Base-by-base conservation (phyloP, 805 yeast genomes). In the Martiniozyma abietophila region DNA sequence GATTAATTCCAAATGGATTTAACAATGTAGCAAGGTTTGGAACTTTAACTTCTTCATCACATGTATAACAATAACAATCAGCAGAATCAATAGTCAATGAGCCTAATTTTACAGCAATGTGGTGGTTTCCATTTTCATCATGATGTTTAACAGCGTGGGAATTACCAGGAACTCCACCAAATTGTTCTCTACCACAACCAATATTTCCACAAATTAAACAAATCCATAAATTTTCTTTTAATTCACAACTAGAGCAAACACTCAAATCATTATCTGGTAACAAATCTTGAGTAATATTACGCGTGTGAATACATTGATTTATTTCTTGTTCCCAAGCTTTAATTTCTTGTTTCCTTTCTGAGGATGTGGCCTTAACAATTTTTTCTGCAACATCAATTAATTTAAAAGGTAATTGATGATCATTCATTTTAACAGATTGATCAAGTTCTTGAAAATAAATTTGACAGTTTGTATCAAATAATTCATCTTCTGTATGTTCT, bases 131-230 rank as follows among this genome's bases (percentile, higher is more conserved):
- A 9, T 50, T 33, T 0, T 41, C 24, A 25, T 78, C 72, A 49
- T 54, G 78, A 57, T 92, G 99, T 0, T 57, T 53, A 39, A 89
- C 60, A 0, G 95, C 97, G 55, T 92, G 98, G 1, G 95, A 77
- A 51, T 89, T 75, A 5, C 99, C 99, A n/a, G 86, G 80, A 9
- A 81, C 74, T 17, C 94, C 89, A 23, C 97, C 98, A 51, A 82
- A 84, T 56, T 92, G 98, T 21, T 77, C 76, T 44, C 99, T 65
- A 5, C 99, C 99, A 60, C 99, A 92, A 4, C 96, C 96, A 8
- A 86, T 48, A n/a, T 70, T 61, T 2, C 98, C 98, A 67, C 98
- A 92, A 31, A 71, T 71, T 29, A 92, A 59, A 61, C 99, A 92
- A 12, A 92, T 64, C 99, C 99, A 92, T 30, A 92, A 58, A 52